Percentiles rank a stretch among this genome's conserved stretches.
phyloP scores from a whole-genome alignment of 176 grass and related monocot species.

The Echinochloa phyllopogon region DNA sequence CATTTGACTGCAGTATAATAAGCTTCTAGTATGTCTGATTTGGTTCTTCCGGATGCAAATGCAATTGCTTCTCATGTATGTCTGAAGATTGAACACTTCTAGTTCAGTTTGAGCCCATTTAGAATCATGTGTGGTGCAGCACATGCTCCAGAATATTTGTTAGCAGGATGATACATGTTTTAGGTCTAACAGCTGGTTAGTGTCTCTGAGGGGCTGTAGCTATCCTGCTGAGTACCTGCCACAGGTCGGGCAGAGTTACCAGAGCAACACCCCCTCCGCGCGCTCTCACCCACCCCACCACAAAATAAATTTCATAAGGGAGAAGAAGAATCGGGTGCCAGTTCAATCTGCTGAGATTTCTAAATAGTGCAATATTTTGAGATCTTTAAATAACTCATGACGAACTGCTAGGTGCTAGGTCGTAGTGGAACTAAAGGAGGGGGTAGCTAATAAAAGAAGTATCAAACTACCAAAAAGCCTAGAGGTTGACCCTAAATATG shows the following conservation, averaged over 20 bases:
- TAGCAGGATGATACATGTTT: background rate
- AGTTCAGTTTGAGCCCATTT: background rate
- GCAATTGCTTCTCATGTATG: background rate
- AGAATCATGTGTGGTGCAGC: background rate
- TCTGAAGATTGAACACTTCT: background rate
- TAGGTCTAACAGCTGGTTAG: background rate
- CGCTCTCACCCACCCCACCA: background rate
- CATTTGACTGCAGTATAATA: background rate
- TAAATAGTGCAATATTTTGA: background rate
- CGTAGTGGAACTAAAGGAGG: background rate
- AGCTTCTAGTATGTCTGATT: background rate
- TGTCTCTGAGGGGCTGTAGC: background rate
- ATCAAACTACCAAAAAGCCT: background rate
- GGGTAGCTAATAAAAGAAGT: background rate
- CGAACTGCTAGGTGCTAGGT: background rate
- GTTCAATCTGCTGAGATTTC: background rate
- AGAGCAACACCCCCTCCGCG: background rate
- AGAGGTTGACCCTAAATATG: background rate
- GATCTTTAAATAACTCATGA: conserved; percentile 3
- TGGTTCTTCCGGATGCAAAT: background rate
- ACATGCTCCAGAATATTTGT: background rate
- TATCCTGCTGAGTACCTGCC: background rate
- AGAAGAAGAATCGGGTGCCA: background rate
- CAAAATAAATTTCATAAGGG: background rate
- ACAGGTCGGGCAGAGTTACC: background rate